A percentile compares a stretch with the other conserved stretches of the same genome.
These are phyloP conservation scores for Prunus padus DNA, from an alignment of 306 rosid genomes.

Conservation along the genomic window DNA sequence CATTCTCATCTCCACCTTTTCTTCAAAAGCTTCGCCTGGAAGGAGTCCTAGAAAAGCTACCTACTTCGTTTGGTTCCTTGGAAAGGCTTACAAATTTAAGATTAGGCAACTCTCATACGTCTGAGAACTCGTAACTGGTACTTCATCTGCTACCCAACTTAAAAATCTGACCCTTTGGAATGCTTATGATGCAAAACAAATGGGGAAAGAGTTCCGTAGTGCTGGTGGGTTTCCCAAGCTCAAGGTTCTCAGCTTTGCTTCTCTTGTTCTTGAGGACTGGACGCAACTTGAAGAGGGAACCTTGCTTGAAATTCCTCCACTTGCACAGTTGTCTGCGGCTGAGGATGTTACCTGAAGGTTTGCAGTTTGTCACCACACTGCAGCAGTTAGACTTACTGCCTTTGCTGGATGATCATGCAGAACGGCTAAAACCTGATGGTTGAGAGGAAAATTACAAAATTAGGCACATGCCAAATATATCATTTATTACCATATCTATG, in stretches of 20 bases:
- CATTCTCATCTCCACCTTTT: slow-evolving; percentile 26
- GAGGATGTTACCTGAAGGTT: slow-evolving; percentile 18
- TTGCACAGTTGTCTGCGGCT: slow-evolving; percentile 15
- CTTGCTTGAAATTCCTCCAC: slow-evolving; percentile 24
- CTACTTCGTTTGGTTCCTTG: slow-evolving; percentile 28
- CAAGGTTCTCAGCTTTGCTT: slow-evolving; percentile 24
- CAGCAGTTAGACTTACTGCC: slow-evolving; percentile 14
- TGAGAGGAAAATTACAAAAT: slow-evolving; percentile 24
- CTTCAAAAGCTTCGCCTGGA: slow-evolving; percentile 22
- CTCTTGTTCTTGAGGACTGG: slow-evolving; percentile 29
- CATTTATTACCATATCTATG: slow-evolving; percentile 10
- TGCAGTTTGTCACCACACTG: slow-evolving; percentile 23
- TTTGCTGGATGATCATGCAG: slow-evolving; percentile 24
- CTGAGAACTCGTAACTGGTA: slow-evolving; percentile 21
- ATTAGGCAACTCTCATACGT: slow-evolving; percentile 17
- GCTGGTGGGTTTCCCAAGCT: slow-evolving; percentile 29
- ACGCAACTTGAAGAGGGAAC: slow-evolving; percentile 26
- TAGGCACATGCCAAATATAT: slow-evolving; percentile 17
- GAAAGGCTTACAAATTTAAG: slow-evolving; percentile 22
- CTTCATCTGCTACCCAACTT: slow-evolving; percentile 31
- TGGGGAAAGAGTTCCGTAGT: slow-evolving; percentile 21
- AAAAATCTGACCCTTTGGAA: slow-evolving; percentile 20
- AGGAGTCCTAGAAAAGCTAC: slow-evolving; percentile 19
- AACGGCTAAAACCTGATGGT: slow-evolving; percentile 26
- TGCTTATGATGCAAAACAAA: slow-evolving; percentile 18